A percentile compares a stretch with the other conserved stretches of the same genome.
These are phyloP conservation scores for Alternaria sp. DNA, from an alignment of 2,329 filamentous ascomycete genomes.

Conservation along the genomic window DNA sequence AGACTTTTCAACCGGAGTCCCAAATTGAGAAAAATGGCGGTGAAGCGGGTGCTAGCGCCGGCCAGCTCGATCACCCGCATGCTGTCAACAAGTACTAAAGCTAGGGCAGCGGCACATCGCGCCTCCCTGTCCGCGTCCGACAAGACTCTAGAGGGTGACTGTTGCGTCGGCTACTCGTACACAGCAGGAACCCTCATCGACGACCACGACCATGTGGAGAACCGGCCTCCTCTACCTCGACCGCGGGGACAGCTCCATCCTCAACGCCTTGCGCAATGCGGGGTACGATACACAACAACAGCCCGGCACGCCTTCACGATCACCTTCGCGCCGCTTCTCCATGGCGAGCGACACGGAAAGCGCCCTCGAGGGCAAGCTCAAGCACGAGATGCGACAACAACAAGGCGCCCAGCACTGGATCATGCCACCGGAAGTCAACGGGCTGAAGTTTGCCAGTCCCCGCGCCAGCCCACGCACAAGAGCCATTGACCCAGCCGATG, in stretches of 20 bases:
- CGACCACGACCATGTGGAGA: constrained; percentile 30
- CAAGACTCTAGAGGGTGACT: constrained; percentile 20
- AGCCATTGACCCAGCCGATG: constrained; percentile 16
- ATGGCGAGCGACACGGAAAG: constrained; percentile 22
- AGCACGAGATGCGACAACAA: constrained; percentile 11
- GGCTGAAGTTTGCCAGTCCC: constrained; percentile 24
- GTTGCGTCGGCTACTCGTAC: constrained; percentile 17
- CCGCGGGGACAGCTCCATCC: constrained; percentile 29
- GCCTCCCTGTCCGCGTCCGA: constrained; percentile 20
- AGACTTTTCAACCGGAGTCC: constrained; percentile 10
- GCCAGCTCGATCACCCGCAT: constrained; percentile 15
- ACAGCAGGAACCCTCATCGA: constrained; percentile 22
- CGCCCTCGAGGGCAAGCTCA: constrained; percentile 15
- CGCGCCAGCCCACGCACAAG: constrained; percentile 13
- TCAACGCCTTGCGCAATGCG: constrained; percentile 27
- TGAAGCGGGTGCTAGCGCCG: constrained; percentile 19
- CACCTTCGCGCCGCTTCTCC: constrained; percentile 22
- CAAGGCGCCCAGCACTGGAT: constrained; percentile 20
- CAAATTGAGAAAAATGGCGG: constrained; percentile 18
- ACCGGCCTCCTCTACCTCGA: constrained; percentile 31
- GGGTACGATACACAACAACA: constrained; percentile 25
- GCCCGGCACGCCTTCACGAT: constrained; percentile 17
- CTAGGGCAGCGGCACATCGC: constrained; percentile 16
- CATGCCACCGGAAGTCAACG: constrained; percentile 13
- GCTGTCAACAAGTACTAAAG: constrained; percentile 22